A percentile compares a stretch with the other conserved stretches of the same genome.
Conservation (phyloP, 805 yeast species). For the Starmerella cellae region DNA sequence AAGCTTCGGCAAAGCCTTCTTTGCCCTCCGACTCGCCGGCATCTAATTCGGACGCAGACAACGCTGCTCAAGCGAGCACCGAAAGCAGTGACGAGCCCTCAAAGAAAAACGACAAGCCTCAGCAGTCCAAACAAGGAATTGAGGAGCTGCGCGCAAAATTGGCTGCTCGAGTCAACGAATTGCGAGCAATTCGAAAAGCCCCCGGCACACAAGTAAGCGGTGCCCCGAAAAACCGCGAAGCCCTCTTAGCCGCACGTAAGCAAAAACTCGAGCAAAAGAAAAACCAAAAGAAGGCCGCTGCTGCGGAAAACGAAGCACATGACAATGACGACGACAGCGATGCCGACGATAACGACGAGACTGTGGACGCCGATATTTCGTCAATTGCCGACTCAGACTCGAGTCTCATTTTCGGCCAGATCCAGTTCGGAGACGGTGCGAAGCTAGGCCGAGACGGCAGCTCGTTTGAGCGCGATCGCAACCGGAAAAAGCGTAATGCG, state of each 20-base stretch:
- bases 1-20: neutral
- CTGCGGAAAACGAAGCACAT: slow-evolving; percentile 30
- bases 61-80: neutral
- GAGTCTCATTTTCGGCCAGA: slow-evolving; percentile 52
- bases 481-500: slow-evolving; percentile 60
- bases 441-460: slow-evolving; percentile 59
- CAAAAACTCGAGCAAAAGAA: slow-evolving; percentile 31
- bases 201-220: slow-evolving; percentile 73
- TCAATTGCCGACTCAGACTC: slow-evolving; percentile 11
- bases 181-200: slow-evolving; percentile 79
- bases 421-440: slow-evolving; percentile 70
- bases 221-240: slow-evolving; percentile 56
- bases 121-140: slow-evolving; percentile 29
- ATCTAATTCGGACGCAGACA: neutral
- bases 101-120: neutral
- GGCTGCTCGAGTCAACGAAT: slow-evolving; percentile 51
- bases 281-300: slow-evolving; percentile 18
- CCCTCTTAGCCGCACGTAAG: slow-evolving; percentile 32
- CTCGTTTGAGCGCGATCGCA: slow-evolving; percentile 36
- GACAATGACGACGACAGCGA: slow-evolving; percentile 27
- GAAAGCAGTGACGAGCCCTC: neutral
- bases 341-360: slow-evolving; percentile 23
- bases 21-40: neutral
- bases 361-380: slow-evolving; percentile 24
- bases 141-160: slow-evolving; percentile 65